Percentiles rank a stretch among this genome's conserved stretches.
Evolutionary conservation across 768 basidiomycete genomes (phyloP).

Genomic region (Multifurca ochricompacta): DNA sequence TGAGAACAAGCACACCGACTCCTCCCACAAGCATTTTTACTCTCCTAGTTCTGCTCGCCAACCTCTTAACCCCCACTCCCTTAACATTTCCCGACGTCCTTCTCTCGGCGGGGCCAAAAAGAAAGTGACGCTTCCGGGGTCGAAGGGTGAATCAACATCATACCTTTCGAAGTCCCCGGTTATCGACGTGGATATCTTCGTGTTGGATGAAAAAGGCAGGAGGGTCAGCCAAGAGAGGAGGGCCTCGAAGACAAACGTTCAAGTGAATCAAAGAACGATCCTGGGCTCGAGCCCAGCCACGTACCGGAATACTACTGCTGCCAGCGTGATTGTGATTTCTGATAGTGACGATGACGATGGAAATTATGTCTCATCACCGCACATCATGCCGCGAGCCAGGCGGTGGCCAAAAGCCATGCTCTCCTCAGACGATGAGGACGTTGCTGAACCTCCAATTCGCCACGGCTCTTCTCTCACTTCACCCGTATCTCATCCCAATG

Average conservation of each 20-base stretch:
- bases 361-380: slow-evolving; percentile 14
- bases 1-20: slow-evolving; percentile 11
- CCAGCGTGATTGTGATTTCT: slow-evolving; percentile 2
- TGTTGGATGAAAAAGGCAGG: slow-evolving; percentile 53
- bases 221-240: slow-evolving; percentile 55
- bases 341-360: slow-evolving; percentile 23
- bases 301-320: slow-evolving; percentile 5
- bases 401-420: slow-evolving; percentile 27
- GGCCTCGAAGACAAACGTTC: slow-evolving; percentile 40
- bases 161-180: slow-evolving; percentile 35
- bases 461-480: not conserved
- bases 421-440: slow-evolving; percentile 44
- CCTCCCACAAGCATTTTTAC: not conserved
- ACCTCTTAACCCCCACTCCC: slow-evolving; percentile 34
- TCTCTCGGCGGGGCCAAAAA: slow-evolving; percentile 24
- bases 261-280: slow-evolving; percentile 27
- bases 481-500: not conserved
- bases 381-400: slow-evolving; percentile 16
- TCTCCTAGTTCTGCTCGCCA: slow-evolving; percentile 25
- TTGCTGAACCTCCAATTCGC: not conserved
- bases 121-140: slow-evolving; percentile 8
- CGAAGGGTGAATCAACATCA: slow-evolving; percentile 23
- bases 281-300: not conserved
- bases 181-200: slow-evolving; percentile 59
- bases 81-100: slow-evolving; percentile 34